A percentile compares a stretch with the other conserved stretches of the same genome.
These are phyloP conservation scores for Exidia glandulosa DNA, from an alignment of 768 basidiomycete species.

Conservation along the genomic window DNA sequence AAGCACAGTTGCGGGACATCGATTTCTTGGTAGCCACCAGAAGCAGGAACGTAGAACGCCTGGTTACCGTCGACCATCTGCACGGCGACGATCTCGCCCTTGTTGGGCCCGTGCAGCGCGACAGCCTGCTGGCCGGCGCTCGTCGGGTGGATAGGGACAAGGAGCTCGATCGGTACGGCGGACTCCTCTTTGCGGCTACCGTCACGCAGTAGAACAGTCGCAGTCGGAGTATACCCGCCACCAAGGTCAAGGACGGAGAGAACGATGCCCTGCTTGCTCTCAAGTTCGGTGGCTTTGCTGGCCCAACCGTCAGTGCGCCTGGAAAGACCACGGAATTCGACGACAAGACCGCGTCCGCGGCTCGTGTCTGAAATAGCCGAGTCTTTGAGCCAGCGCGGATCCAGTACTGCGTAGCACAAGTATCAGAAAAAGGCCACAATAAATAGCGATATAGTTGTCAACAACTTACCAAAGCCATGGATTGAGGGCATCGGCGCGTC, in stretches of 20 bases:
- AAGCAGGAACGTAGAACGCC: background rate
- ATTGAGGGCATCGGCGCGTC: conserved; percentile 20
- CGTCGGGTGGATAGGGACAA: conserved; percentile 29
- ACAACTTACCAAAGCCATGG: background rate
- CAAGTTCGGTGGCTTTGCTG: conserved; percentile 21
- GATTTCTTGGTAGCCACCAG: background rate
- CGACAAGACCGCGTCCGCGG: conserved; percentile 2
- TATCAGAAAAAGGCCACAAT: conserved; percentile 11
- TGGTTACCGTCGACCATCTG: background rate
- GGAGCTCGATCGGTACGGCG: conserved; percentile 30
- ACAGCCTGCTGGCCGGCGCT: conserved; percentile 37
- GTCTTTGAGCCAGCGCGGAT: conserved; percentile 14
- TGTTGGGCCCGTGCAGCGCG: conserved; percentile 32
- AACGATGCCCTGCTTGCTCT: conserved; percentile 19
- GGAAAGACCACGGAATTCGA: conserved; percentile 11
- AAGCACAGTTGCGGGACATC: background rate
- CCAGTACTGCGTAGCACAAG: conserved; percentile 22
- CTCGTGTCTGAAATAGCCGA: background rate
- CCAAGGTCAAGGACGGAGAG: conserved; percentile 16
- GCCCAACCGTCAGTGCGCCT: conserved; percentile 9
- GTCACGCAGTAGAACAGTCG: conserved; percentile 21
- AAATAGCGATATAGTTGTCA: no score
- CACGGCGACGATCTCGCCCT: conserved; percentile 19
- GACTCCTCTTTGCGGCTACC: conserved; percentile 16
- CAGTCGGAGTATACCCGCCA: conserved; percentile 14